These are phyloP conservation scores for Penicillium brasilianum DNA, from an alignment of 2,329 filamentous ascomycete species.

Conservation along the genomic window DNA sequence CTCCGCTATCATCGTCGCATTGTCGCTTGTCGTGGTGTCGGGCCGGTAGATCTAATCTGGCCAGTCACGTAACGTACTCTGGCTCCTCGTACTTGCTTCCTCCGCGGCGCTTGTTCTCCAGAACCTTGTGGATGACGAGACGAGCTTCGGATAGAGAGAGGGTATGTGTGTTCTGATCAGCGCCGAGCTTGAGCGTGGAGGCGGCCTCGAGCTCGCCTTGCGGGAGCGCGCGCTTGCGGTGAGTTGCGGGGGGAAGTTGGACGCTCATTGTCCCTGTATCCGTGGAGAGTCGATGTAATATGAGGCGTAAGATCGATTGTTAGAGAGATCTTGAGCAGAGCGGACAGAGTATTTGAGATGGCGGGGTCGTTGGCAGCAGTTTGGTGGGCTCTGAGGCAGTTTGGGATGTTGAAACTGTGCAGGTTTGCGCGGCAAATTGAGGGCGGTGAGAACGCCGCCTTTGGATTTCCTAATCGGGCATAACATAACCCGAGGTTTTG, in stretches of 20 bases:
- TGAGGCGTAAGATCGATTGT: background rate
- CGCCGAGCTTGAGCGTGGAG: constrained; percentile 80
- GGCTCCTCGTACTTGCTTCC: constrained; percentile 83
- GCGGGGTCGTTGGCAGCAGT: constrained; percentile 5
- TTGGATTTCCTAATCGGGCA: constrained; percentile 17
- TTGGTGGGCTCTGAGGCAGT: background rate
- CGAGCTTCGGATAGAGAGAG: constrained; percentile 91
- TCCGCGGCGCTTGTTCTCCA: constrained; percentile 77
- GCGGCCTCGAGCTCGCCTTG: constrained; percentile 82
- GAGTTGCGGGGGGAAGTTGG: constrained; percentile 43
- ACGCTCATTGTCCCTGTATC: constrained; percentile 36
- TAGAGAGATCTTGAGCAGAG: background rate
- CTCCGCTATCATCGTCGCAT: background rate
- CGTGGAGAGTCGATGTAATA: background rate
- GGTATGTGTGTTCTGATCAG: constrained; percentile 90
- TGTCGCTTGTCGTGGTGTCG: background rate
- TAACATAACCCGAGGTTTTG: background rate
- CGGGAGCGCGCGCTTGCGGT: constrained; percentile 49
- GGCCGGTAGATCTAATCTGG: background rate
- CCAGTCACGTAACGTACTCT: constrained; percentile 62
- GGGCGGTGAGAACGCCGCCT: constrained; percentile 33
- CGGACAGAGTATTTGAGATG: background rate
- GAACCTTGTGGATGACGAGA: constrained; percentile 87
- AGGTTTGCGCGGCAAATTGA: constrained; percentile 24
- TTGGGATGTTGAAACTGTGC: constrained; percentile 22